Evolutionary conservation across 176 grass and related monocot genomes (phyloP).

Genomic region (Rhynchospora breviuscula): DNA sequence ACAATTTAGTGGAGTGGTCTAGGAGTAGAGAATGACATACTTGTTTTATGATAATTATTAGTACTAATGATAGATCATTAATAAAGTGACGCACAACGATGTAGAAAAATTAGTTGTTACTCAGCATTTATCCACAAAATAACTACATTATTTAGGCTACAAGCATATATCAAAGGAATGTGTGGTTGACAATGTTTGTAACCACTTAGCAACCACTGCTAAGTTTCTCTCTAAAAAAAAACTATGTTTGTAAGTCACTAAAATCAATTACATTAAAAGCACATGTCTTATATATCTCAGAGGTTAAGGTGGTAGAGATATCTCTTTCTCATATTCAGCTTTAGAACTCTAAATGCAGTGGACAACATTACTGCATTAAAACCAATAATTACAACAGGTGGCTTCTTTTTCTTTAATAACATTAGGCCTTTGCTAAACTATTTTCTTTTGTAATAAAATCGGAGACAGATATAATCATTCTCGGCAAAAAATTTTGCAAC

Average conservation of each 20-base stretch:
- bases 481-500: too few relatives aligned
- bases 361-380: not conserved
- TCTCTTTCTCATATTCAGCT: not conserved
- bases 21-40: not conserved
- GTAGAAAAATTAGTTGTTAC: not conserved
- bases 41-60: not conserved
- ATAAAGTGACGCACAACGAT: not conserved
- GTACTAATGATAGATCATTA: not conserved
- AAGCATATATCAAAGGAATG: not conserved
- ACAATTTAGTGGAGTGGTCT: not conserved
- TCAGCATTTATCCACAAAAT: not conserved
- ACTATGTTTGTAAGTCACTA: not conserved
- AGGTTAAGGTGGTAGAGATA: conserved; percentile 12
- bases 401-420: too few relatives aligned
- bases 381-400: not conserved
- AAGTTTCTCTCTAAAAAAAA: too few relatives aligned
- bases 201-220: too few relatives aligned
- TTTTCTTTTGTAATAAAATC: not conserved
- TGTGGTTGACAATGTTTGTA: not conserved
- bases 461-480: not conserved
- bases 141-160: not conserved
- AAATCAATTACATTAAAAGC: not conserved
- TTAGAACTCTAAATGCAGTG: not conserved
- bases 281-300: not conserved
- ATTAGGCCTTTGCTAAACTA: not conserved